Evolutionary conservation across 257 asterid genomes (phyloP), one percentile per base, ranked within the genome.

Genomic region (Osmanthus fragrans): DNA sequence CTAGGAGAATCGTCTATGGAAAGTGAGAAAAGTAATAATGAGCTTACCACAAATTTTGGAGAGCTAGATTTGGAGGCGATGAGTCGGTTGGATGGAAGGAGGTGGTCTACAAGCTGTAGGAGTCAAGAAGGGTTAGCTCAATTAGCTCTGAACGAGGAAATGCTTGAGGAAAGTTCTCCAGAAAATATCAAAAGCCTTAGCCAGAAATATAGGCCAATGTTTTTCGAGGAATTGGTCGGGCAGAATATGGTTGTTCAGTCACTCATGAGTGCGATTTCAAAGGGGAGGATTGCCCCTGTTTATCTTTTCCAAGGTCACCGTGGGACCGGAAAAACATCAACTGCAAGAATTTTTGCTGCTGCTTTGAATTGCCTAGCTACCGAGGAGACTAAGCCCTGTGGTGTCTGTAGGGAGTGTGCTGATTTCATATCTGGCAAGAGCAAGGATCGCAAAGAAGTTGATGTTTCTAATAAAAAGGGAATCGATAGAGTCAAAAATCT

Each of bases 281-380:
- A 90, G 70, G 83, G 91, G 76, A 84, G 92, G 79, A 87, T 92
- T 78, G 90, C 96, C 74, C 97, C 98, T 0, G 88, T 93, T 79
- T 92, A 92, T 84, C 96, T 96, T 72, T 90, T 96, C 83, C 98
- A 93, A 78, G 99, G 99, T 76, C 97, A 96, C 9, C 97, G 99
- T 25, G 99, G 99, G 66, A 96, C 96, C 2, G 99, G 99, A 63
- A 96, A 96, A 82, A 90, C 96, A 60, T 92, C 98, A 76, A 88
- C 94, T 1, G 99, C 97, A 2, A 83, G 97, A 72, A 92, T 96
- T 47, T 90, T 93, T 66, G 89, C 95, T 47, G 94, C 94, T 27
- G 97, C 99, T 76, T 80, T 96, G 76, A 96, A 92, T 88, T 96
- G 99, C 89, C 90, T 93, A 70, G 91, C 97, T 36, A 76, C 95